Evolutionary conservation across 1,284 basidiomycete species (phyloP), one percentile per base, ranked within the genome.

Genomic region (Microbotryomycetes sp.): DNA sequence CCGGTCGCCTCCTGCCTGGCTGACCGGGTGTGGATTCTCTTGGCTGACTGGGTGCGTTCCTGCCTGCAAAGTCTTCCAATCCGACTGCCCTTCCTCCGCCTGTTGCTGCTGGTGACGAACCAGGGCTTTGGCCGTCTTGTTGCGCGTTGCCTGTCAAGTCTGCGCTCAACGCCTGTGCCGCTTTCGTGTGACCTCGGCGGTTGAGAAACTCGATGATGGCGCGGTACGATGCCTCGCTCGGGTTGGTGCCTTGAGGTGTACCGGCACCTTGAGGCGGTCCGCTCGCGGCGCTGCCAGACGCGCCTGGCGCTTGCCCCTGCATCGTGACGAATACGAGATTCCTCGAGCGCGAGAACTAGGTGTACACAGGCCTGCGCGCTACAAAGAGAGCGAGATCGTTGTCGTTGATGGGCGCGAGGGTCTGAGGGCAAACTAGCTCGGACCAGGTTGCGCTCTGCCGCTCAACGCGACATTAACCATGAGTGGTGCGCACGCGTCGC

Each of bases 161-260:
- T 51, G 86, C 84, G 28, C 83, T 79, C 69, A 92, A 79, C 31
- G 83, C 83, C 62, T 85, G 82, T 73, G 90, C 87, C 13, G 89
- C 88, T 48, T 81, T 79, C 70, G 82, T 80, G 75, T 91, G 86
- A 4, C 93, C 92, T 54, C 91, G 82, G 27, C 85, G 79, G 57
- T 85, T 85, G 52, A 96, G 81, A 75, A 94, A 97, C 59, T 92
- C 88, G 63, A 91, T 78, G 47, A 96, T 64, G 48, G 62, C 59
- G 18, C 59, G 56, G 54, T 57, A 65, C 26, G 60, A 59, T 15
- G 59, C 61, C 24, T 66, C 66, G 3, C 61, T 57, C 21, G n/a
- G 48, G 21, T 50, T 50, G 48, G 9, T 50, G 21, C 35, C 35
- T 9, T 18, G 11, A 11, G 35, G 35, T 18, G 35, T 41, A 9